Percentiles rank a stretch among this genome's conserved stretches.
Conservation (phyloP, 1,139 yeast species). For the Zygoascus sp. region DNA sequence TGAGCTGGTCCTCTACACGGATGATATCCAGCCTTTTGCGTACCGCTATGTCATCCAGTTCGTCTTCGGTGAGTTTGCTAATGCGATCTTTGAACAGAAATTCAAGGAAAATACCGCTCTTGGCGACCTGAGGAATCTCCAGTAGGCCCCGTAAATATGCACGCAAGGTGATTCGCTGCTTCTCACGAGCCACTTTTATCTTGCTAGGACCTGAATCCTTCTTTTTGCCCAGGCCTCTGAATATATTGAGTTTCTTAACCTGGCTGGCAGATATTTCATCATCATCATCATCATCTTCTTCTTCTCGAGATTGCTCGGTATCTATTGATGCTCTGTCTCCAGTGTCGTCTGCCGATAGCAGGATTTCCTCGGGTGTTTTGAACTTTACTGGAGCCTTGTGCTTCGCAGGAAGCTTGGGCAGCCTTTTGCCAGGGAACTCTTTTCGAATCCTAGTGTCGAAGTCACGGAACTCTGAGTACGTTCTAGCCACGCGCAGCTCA, state of each 20-base stretch:
- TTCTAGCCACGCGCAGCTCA: conserved; percentile 50
- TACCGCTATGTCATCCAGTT: conserved; percentile 50
- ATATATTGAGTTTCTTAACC: conserved; percentile 4
- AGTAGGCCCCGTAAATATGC: conserved; percentile 59
- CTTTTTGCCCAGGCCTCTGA: conserved; percentile 1
- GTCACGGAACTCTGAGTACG: conserved; percentile 61
- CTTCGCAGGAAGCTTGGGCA: conserved; percentile 62
- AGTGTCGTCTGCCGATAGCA: conserved; percentile 10
- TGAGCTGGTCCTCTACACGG: conserved; percentile 60
- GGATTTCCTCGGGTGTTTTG: conserved; percentile 11
- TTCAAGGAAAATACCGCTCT: conserved; percentile 46
- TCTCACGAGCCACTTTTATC: conserved; percentile 50
- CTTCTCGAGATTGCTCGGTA: conserved; percentile 16
- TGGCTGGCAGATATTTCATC: neutral
- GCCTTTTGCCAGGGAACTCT: conserved; percentile 63
- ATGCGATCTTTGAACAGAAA: conserved; percentile 49
- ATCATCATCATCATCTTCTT: conserved; percentile 17
- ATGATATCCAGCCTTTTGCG: conserved; percentile 59
- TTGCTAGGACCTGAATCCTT: conserved; percentile 6
- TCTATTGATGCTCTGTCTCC: conserved; percentile 9
- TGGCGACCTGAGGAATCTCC: conserved; percentile 52
- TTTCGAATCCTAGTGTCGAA: conserved; percentile 50
- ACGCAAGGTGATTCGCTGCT: conserved; percentile 67
- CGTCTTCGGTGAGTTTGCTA: conserved; percentile 38
- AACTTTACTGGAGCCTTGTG: conserved; percentile 30